Evolutionary conservation across 1,139 yeast species (phyloP).

Genomic region (Schizosaccharomyces versatilis): DNA sequence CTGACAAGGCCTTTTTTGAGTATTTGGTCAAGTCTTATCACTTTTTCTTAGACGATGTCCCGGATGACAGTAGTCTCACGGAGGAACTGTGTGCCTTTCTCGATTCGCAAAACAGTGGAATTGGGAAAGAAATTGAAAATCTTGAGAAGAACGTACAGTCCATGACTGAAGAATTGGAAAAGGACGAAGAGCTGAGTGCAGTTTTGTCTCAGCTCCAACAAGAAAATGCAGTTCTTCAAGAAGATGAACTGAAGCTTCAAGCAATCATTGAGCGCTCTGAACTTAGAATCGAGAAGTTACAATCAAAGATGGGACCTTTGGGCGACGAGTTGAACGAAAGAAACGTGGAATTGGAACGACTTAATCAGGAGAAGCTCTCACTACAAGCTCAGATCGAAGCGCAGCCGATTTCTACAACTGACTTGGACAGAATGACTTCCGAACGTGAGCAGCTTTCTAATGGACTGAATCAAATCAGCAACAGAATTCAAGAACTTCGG

Average conservation of each 20-base stretch:
- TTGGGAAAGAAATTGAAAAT: slow-evolving; percentile 24
- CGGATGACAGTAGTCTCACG: slow-evolving; percentile 35
- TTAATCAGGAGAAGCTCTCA: slow-evolving; percentile 27
- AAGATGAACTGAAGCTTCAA: slow-evolving; percentile 48
- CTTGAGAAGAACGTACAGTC: slow-evolving; percentile 23
- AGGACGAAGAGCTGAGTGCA: slow-evolving; percentile 21
- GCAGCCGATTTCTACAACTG: slow-evolving; percentile 39
- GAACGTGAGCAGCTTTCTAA: slow-evolving; percentile 39
- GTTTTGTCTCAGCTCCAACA: slow-evolving; percentile 28
- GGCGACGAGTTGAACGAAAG: slow-evolving; percentile 30
- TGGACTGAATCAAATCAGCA: slow-evolving; percentile 30
- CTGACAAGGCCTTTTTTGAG: slow-evolving; percentile 18
- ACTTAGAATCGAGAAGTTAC: slow-evolving; percentile 32
- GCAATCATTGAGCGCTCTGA: slow-evolving; percentile 51
- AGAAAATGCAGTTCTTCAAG: slow-evolving; percentile 42
- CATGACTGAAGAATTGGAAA: slow-evolving; percentile 19
- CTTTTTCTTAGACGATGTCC: slow-evolving; percentile 40
- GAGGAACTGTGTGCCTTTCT: slow-evolving; percentile 38
- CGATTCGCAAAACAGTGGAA: slow-evolving; percentile 24
- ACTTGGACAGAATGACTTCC: slow-evolving; percentile 37
- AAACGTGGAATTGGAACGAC: slow-evolving; percentile 24
- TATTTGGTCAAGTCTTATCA: slow-evolving; percentile 48
- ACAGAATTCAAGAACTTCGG: slow-evolving; percentile 23
- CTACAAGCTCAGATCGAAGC: slow-evolving; percentile 28
- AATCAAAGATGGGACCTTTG: slow-evolving; percentile 38